These are phyloP conservation scores for Metschnikowia shivogae DNA, from an alignment of 805 yeast species.

Conservation along the genomic window DNA sequence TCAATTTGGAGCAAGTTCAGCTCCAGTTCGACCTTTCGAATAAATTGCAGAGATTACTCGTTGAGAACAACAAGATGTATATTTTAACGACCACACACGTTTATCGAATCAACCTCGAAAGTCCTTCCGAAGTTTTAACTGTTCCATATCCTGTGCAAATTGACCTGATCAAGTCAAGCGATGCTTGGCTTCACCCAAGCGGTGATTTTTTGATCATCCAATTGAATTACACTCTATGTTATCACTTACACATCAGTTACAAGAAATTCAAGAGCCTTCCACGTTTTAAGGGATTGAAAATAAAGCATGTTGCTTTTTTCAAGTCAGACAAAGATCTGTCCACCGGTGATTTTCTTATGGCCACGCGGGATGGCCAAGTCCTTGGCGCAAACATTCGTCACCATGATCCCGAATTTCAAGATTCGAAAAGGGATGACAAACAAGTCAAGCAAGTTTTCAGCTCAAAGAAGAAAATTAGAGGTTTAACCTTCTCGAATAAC, in stretches of 20 bases:
- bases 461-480: constrained; percentile 13
- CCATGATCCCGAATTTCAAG: constrained; percentile 25
- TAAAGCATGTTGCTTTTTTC: constrained; percentile 24
- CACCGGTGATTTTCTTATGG: constrained; percentile 30
- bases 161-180: constrained; percentile 18
- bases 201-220: constrained; percentile 35
- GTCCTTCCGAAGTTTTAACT: constrained; percentile 31
- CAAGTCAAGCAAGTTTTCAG: constrained; percentile 27
- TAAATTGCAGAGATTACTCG: constrained; percentile 24
- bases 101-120: constrained; percentile 31
- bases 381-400: constrained; percentile 26
- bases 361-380: constrained; percentile 28
- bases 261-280: constrained; percentile 39
- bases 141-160: constrained; percentile 19
- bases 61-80: constrained; percentile 34
- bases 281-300: constrained; percentile 44
- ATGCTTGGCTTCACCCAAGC: constrained; percentile 36
- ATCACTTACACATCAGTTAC: constrained; percentile 42
- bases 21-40: constrained; percentile 33
- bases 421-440: constrained; percentile 36
- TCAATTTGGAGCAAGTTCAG: constrained; percentile 36
- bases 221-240: constrained; percentile 25
- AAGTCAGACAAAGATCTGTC: constrained; percentile 6
- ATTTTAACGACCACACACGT: constrained; percentile 21
- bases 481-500: constrained; percentile 19